Conservation (phyloP, 345 rosid genomes). For the Lagerstroemia speciosa region DNA sequence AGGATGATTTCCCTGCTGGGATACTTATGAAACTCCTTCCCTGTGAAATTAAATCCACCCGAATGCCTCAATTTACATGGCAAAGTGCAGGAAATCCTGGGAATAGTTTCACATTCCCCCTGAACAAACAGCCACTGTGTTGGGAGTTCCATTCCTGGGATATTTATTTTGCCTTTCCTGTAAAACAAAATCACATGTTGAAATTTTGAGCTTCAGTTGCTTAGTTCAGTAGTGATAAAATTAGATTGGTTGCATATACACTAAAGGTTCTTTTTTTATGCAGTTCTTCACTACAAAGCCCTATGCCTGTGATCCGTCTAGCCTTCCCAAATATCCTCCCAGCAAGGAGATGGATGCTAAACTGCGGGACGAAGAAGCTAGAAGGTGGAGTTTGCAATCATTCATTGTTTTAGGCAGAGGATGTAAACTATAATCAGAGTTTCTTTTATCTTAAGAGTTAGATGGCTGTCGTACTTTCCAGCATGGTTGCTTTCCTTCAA, state of each 20-base stretch:
- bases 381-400: slow-evolving; percentile 38
- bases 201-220: not conserved
- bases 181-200: not conserved
- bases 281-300: slow-evolving; percentile 70
- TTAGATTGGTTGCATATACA: not conserved
- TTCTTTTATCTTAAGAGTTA: too few species aligned
- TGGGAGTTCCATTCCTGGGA: too few species aligned
- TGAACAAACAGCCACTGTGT: too few species aligned
- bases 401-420: not conserved
- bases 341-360: slow-evolving; percentile 83
- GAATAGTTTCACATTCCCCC: too few species aligned
- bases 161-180: not conserved
- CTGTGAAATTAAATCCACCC: too few species aligned
- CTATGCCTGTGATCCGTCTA: slow-evolving; percentile 70
- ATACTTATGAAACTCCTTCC: too few species aligned
- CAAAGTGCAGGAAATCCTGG: too few species aligned
- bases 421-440: not conserved
- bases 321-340: slow-evolving; percentile 75
- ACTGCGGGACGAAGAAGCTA: slow-evolving; percentile 70
- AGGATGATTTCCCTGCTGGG: too few species aligned
- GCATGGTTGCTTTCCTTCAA: not conserved
- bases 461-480: not conserved
- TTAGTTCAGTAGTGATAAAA: not conserved
- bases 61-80: too few species aligned
- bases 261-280: slow-evolving; percentile 16